Percentiles rank a stretch among this genome's conserved stretches.
These are phyloP conservation scores for Penicillium antarcticum DNA, from an alignment of 495 filamentous ascomycete genomes.

Conservation along the genomic window DNA sequence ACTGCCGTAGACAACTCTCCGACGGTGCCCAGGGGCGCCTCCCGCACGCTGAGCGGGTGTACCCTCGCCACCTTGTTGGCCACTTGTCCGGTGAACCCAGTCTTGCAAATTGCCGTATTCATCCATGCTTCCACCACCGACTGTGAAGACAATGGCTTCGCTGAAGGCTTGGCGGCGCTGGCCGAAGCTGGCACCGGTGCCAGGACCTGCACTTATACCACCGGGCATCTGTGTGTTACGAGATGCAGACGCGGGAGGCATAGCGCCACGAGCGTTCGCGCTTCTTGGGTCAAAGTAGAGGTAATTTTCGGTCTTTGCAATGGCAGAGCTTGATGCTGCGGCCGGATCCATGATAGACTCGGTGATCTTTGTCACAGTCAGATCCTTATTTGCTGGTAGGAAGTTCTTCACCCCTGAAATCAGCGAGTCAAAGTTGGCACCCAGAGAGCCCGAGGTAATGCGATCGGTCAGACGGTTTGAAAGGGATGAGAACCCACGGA, in stretches of 20 bases:
- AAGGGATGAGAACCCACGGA: conserved; percentile 84
- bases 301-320: conserved; percentile 95
- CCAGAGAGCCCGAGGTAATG: conserved; percentile 84
- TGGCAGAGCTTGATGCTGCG: conserved; percentile 81
- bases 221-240: conserved; percentile 52
- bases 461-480: conserved; percentile 89
- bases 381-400: conserved; percentile 88
- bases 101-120: conserved; percentile 98
- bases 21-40: conserved; percentile 39
- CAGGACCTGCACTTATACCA: conserved; percentile 44
- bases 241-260: conserved; percentile 63
- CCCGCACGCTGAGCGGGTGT: conserved; percentile 42
- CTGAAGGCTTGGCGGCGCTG: conserved; percentile 90
- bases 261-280: conserved; percentile 89
- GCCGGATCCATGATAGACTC: conserved; percentile 98
- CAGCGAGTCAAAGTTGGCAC: conserved; percentile 89
- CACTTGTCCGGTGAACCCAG: conserved; percentile 78
- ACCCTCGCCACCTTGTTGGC: conserved; percentile 45
- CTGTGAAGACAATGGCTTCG: conserved; percentile 94
- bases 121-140: conserved; percentile 97
- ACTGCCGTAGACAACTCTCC: conserved; percentile 90
- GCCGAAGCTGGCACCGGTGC: conserved; percentile 85
- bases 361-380: conserved; percentile 95
- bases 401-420: conserved; percentile 99
- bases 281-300: conserved; percentile 98